These are phyloP conservation scores for Ichthyophthirius multifiliis DNA, from an alignment of 169 alveolate species.

Conservation along the genomic window DNA sequence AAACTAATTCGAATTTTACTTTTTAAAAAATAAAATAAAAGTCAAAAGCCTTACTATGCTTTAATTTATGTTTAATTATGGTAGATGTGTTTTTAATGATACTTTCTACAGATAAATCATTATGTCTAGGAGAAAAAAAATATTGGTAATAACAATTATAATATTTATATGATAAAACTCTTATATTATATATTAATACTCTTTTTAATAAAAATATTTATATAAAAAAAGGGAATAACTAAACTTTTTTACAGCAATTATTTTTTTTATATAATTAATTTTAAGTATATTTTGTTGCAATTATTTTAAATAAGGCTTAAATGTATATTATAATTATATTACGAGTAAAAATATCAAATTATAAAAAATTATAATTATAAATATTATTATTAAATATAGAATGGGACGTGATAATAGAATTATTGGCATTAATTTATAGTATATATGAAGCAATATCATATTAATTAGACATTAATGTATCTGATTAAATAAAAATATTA, in stretches of 20 bases:
- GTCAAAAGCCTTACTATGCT: not conserved
- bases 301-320: not conserved
- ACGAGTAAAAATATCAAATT: not conserved
- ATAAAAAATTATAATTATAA: not conserved
- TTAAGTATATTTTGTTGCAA: not conserved
- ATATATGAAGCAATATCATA: constrained; percentile 4
- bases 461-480: not conserved
- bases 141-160: not conserved
- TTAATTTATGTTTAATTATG: not conserved
- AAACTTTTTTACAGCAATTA: not conserved
- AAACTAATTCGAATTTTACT: too few species aligned
- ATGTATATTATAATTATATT: not conserved
- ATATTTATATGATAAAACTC: not conserved
- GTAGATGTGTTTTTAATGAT: not conserved
- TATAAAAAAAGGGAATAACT: not conserved
- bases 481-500: constrained; percentile 9
- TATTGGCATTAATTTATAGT: constrained; percentile 3
- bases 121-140: not conserved
- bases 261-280: not conserved
- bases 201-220: not conserved
- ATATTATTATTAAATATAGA: too few species aligned
- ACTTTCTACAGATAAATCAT: not conserved
- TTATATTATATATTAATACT: too few species aligned
- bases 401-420: constrained; percentile 12
- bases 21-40: not conserved